A percentile compares a stretch with the other conserved stretches of the same genome.
phyloP scores from a whole-genome alignment of 2,329 filamentous ascomycete species.

The Aspergillus vadensis region DNA sequence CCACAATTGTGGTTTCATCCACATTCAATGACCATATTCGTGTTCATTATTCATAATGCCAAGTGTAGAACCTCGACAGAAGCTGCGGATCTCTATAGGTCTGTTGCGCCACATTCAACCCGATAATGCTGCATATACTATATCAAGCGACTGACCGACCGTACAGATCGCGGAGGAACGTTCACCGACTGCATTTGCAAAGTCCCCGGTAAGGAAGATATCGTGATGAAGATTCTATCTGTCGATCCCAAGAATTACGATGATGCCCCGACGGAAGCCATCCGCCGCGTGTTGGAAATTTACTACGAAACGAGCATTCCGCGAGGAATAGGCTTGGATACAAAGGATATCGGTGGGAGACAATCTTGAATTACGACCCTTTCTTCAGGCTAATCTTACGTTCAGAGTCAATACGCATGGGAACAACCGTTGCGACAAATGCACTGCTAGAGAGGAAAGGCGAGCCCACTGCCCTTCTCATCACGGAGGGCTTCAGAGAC shows the following conservation, averaged over 20 bases:
- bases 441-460: conserved; percentile 1
- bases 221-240: conserved; percentile 80
- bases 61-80: neutral
- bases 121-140: no score
- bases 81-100: conserved; percentile 1
- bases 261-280: conserved; percentile 58
- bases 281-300: conserved; percentile 18
- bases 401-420: neutral
- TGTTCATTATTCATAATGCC: neutral
- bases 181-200: conserved; percentile 19
- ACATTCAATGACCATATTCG: neutral
- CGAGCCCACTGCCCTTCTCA: neutral
- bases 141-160: neutral
- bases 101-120: neutral
- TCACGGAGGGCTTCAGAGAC: neutral
- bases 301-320: conserved; percentile 14
- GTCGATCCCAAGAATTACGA: conserved; percentile 85
- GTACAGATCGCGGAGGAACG: conserved; percentile 44
- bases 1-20: neutral
- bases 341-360: neutral
- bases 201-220: conserved; percentile 47
- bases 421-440: conserved; percentile 2
- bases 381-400: neutral
- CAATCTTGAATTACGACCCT: neutral
- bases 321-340: conserved; percentile 15